A percentile compares a stretch with the other conserved stretches of the same genome.
Evolutionary conservation across 208 protist species (phyloP).

Genomic region (Crithidia bombi): DNA sequence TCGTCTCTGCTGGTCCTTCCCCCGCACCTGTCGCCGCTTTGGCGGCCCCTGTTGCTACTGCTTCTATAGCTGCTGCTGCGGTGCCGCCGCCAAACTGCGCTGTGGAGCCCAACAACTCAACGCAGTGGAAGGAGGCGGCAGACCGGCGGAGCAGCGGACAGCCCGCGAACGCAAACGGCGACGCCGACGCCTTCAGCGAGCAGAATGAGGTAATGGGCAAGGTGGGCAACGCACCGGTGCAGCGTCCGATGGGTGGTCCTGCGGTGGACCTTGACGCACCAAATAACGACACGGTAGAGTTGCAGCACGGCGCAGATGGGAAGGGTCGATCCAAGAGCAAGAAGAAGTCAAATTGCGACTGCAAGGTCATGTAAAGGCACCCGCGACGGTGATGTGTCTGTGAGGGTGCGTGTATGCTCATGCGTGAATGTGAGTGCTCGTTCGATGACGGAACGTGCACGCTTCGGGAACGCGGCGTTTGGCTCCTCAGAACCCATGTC

Average conservation of each 20-base stretch:
- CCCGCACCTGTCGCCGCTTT: background rate
- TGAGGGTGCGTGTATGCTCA: no score
- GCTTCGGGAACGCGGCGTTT: no score
- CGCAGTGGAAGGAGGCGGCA: constrained; percentile 1
- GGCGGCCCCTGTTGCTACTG: background rate
- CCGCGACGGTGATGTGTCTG: background rate
- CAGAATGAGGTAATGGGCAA: background rate
- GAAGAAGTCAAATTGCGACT: constrained; percentile 54
- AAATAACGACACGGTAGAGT: background rate
- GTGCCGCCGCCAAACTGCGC: background rate
- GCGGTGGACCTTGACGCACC: constrained; percentile 19
- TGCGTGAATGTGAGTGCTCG: no score
- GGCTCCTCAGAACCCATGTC: no score
- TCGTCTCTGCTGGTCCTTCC: background rate
- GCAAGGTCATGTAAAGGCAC: constrained; percentile 49
- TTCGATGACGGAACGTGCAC: no score
- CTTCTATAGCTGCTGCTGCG: background rate
- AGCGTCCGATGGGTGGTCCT: background rate
- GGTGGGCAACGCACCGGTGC: background rate
- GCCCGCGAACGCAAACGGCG: background rate
- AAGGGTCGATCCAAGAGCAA: constrained; percentile 32
- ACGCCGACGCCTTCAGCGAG: background rate
- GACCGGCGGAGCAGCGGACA: background rate
- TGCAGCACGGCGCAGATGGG: background rate
- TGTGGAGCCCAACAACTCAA: constrained; percentile 18